Conservation (phyloP, 2,329 filamentous ascomycete species). For the Septoria petroselini region DNA sequence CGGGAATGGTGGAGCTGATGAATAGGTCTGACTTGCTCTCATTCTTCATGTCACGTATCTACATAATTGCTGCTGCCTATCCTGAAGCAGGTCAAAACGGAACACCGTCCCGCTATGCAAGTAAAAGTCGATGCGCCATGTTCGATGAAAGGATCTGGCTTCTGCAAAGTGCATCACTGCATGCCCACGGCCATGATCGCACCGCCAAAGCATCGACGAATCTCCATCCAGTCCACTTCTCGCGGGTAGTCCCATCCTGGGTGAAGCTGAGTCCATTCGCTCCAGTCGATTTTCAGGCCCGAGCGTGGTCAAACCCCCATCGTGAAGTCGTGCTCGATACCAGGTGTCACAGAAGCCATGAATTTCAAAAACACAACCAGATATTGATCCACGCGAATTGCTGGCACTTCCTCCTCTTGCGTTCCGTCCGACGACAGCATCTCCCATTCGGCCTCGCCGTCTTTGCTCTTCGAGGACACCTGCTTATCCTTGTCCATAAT, state of each 20-base stretch:
- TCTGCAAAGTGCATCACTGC: constrained; percentile 17
- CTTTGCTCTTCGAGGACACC: constrained; percentile 43
- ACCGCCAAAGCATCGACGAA: constrained; percentile 32
- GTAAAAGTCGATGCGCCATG: neutral
- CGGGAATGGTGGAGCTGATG: too few relatives aligned
- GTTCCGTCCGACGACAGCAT: constrained; percentile 52
- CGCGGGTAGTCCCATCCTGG: constrained; percentile 31
- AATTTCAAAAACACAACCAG: constrained; percentile 84
- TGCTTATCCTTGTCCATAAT: constrained; percentile 56
- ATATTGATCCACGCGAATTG: constrained; percentile 85
- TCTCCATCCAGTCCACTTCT: constrained; percentile 35
- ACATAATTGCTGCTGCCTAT: constrained; percentile 7
- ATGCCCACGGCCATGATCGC: constrained; percentile 34
- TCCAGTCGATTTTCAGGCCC: constrained; percentile 11
- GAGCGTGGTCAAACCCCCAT: constrained; percentile 71
- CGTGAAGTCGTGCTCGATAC: constrained; percentile 96
- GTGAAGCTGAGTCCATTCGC: constrained; percentile 29
- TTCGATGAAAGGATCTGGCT: too few relatives aligned
- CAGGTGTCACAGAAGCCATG: constrained; percentile 74
- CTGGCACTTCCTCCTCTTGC: constrained; percentile 68
- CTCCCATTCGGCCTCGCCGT: constrained; percentile 61
- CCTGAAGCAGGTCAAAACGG: constrained; percentile 2
- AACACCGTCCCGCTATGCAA: constrained; percentile 19
- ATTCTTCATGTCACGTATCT: constrained; percentile 15
- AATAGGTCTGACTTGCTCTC: neutral